Conservation (phyloP, 768 basidiomycete genomes). For the Sarcodon sp. region DNA sequence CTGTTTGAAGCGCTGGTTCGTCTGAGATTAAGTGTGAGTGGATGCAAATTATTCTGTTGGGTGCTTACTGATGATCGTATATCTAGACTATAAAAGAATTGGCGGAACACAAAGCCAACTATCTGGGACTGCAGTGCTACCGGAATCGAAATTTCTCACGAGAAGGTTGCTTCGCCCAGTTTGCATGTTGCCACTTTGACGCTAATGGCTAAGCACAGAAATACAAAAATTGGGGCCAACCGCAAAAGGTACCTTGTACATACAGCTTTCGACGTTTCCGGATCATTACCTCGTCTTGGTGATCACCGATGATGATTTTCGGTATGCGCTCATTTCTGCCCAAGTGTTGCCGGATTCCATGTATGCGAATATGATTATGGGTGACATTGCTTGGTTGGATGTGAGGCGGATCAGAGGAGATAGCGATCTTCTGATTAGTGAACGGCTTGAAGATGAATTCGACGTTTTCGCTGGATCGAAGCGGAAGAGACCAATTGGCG, state of each 20-base stretch:
- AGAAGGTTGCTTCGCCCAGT: conserved; percentile 34
- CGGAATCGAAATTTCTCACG: conserved; percentile 51
- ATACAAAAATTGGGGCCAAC: conserved; percentile 54
- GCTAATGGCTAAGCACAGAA: conserved; percentile 28
- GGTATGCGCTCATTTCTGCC: conserved; percentile 71
- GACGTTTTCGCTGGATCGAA: conserved; percentile 13
- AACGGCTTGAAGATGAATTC: conserved; percentile 17
- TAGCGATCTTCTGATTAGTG: not conserved
- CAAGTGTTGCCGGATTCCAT: conserved; percentile 38
- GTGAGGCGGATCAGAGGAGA: conserved; percentile 40
- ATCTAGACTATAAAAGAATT: conserved; percentile 76
- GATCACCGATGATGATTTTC: conserved; percentile 64
- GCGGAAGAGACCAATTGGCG: conserved; percentile 15
- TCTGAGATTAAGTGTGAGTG: conserved; percentile 51
- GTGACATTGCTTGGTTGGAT: conserved; percentile 73
- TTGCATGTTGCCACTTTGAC: not conserved
- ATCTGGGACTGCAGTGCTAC: conserved; percentile 71
- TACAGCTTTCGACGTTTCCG: conserved; percentile 67
- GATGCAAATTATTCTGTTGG: not conserved
- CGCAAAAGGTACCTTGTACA: conserved; percentile 53
- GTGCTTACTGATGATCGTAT: not conserved
- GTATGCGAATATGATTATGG: conserved; percentile 51
- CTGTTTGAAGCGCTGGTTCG: conserved; percentile 43
- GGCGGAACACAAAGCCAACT: conserved; percentile 75
- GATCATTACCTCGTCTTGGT: conserved; percentile 79